Base-by-base conservation (phyloP, 2,329 filamentous ascomycete species). In the Fusarium siculi region DNA sequence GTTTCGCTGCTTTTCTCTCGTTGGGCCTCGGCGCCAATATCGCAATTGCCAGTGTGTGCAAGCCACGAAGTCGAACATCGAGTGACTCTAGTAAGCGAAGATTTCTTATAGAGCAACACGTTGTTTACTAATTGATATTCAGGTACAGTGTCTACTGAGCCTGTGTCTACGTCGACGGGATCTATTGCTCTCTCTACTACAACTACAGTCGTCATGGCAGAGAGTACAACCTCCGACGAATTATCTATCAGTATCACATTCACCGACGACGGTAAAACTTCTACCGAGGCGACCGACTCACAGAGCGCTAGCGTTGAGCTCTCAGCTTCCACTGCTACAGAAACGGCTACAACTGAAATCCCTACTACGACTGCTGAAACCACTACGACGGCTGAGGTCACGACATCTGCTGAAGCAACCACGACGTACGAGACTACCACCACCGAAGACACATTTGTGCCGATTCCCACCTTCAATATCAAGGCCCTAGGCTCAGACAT, bases 111-210 rank as follows among this genome's bases (percentile, higher is more conserved):
- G 4, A 32, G 21, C 0, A 49, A 14, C 10, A 7, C 7, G 3
- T n/a, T 7, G 1, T 49, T n/a, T 18, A 9, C 8, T 32, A 4
- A 32, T 50, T 7, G 0, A 9, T 14, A 0, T 32, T 9, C 7
- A 50, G 46, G 21, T 2, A n/a, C 3, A 1, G 10, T 23, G 4
- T 18, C 10, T 23, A 32, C 46, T 1, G 46, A 50, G 7, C 0
- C 2, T 16, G 3, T 8, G 5, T 50, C 28, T 18, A 4, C 21
- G 0, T 23, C 15, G 2, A 23, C 28, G 4, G 15, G 2, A 23
- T 32, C 28, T 1, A 21, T 14, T 1, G 15, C 10, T 18, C 28
- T 9, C 3, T 50, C 46, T 12, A 4, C 15, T 32, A 49, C 10
- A n/a, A 49, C 21, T 49, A 32, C 28, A 9, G 19, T n/a, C 7